Percentiles rank a stretch among this genome's conserved stretches.
phyloP scores from a whole-genome alignment of 176 grass and related monocot genomes.

The Triticum monococcum region DNA sequence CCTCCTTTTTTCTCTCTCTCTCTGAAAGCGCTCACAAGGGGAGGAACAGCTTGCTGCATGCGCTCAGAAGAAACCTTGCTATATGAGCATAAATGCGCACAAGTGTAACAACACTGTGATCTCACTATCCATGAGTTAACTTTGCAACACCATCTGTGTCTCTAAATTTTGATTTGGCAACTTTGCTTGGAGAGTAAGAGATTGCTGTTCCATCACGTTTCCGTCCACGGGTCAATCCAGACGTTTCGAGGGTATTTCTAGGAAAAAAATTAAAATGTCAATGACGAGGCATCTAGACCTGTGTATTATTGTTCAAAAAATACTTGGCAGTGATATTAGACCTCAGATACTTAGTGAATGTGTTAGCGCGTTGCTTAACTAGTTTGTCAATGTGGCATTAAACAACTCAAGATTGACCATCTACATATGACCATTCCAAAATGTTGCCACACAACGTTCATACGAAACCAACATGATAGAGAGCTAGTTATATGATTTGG shows the following conservation, averaged over 20 bases:
- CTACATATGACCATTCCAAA: slow-evolving; percentile 13
- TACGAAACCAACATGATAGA: background rate
- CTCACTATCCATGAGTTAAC: background rate
- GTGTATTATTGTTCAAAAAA: slow-evolving; percentile 5
- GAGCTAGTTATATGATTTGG: background rate
- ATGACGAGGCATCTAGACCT: background rate
- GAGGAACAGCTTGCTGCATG: background rate
- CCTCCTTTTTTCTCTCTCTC: background rate
- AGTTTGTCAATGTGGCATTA: background rate
- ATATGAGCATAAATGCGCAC: background rate
- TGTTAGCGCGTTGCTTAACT: background rate
- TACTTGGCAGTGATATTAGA: slow-evolving; percentile 16
- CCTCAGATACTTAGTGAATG: background rate
- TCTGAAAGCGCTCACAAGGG: slow-evolving; percentile 1
- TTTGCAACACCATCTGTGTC: background rate
- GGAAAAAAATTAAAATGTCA: background rate
- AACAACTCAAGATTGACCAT: background rate
- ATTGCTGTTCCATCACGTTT: background rate
- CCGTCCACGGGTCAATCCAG: background rate
- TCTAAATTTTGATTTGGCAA: background rate
- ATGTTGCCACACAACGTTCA: background rate
- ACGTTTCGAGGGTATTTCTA: background rate
- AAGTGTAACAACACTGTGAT: background rate
- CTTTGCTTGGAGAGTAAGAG: background rate
- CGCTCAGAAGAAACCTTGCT: background rate